A percentile compares a stretch with the other conserved stretches of the same genome.
Conservation (phyloP, 2,329 filamentous ascomycete genomes). For the Dactylellina leptospora region DNA sequence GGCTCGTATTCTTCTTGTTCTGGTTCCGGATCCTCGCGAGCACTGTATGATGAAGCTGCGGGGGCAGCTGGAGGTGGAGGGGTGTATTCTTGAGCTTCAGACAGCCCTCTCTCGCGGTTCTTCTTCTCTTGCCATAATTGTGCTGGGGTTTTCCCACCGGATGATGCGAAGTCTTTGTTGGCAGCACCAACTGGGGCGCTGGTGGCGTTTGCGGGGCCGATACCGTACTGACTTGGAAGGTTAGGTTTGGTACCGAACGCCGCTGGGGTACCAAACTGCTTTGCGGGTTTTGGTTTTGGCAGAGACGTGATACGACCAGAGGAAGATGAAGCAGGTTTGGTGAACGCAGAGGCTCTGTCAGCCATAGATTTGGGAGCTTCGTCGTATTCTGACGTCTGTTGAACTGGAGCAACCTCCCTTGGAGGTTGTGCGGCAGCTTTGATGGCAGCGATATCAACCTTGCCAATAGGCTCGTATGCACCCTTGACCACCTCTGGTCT, state of each 20-base stretch:
- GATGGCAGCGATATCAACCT: conserved; percentile 96
- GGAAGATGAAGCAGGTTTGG: conserved; percentile 62
- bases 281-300: conserved; percentile 93
- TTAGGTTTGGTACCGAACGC: conserved; percentile 86
- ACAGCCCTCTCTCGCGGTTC: conserved; percentile 74
- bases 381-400: conserved; percentile 59
- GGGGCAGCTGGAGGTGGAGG: conserved; percentile 59
- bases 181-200: conserved; percentile 77
- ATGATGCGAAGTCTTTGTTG: conserved; percentile 90
- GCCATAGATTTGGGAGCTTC: conserved; percentile 71
- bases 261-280: conserved; percentile 78
- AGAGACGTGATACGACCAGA: conserved; percentile 84
- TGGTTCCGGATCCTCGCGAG: conserved; percentile 66
- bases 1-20: conserved; percentile 67
- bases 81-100: conserved; percentile 64
- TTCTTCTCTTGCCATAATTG: conserved; percentile 99
- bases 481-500: conserved; percentile 87
- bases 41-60: conserved; percentile 60
- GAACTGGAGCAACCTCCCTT: conserved; percentile 58
- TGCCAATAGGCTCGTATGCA: conserved; percentile 91
- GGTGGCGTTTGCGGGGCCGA: conserved; percentile 69
- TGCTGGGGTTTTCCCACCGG: conserved; percentile 94
- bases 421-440: conserved; percentile 80
- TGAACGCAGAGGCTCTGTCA: conserved; percentile 80
- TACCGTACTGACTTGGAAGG: conserved; percentile 74